Evolutionary conservation across 2,329 filamentous ascomycete genomes (phyloP).

Genomic region (Dothistroma pini): DNA sequence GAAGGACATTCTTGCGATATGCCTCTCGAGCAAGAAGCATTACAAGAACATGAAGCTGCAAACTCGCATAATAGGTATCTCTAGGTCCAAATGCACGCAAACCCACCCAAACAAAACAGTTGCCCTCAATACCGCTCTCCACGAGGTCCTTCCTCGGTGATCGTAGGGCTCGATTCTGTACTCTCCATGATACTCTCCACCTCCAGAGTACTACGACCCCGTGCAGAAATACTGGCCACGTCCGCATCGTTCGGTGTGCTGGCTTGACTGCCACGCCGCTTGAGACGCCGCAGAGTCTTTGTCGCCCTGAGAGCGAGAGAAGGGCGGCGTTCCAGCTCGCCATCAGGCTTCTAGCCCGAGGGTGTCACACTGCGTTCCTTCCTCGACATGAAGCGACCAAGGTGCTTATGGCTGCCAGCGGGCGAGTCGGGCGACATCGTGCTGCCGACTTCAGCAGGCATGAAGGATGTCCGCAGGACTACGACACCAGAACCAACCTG

Average conservation of each 20-base stretch:
- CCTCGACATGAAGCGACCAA: constrained; percentile 28
- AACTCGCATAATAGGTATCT: constrained; percentile 9
- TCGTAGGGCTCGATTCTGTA: constrained; percentile 2
- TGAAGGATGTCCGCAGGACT: constrained; percentile 42
- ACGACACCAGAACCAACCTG: constrained; percentile 75
- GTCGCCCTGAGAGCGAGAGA: background rate
- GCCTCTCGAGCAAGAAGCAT: background rate
- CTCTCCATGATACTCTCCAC: background rate
- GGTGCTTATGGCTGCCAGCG: constrained; percentile 22
- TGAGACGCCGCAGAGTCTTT: background rate
- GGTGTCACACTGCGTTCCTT: constrained; percentile 33
- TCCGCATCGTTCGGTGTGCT: background rate
- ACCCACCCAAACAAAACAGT: background rate
- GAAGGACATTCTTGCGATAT: too few relatives aligned
- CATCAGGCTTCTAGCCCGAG: constrained; percentile 22
- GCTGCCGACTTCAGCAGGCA: constrained; percentile 26
- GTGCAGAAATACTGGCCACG: background rate
- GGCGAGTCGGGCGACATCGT: constrained; percentile 18
- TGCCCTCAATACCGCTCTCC: background rate
- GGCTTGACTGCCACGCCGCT: constrained; percentile 1
- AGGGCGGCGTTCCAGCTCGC: background rate
- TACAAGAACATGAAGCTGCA: constrained; percentile 7
- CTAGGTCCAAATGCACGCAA: background rate
- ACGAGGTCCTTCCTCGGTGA: background rate
- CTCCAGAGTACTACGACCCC: background rate